Percentiles rank a stretch among this genome's conserved stretches.
Evolutionary conservation across 805 yeast species (phyloP).

Genomic region (Komagataella ulmi): DNA sequence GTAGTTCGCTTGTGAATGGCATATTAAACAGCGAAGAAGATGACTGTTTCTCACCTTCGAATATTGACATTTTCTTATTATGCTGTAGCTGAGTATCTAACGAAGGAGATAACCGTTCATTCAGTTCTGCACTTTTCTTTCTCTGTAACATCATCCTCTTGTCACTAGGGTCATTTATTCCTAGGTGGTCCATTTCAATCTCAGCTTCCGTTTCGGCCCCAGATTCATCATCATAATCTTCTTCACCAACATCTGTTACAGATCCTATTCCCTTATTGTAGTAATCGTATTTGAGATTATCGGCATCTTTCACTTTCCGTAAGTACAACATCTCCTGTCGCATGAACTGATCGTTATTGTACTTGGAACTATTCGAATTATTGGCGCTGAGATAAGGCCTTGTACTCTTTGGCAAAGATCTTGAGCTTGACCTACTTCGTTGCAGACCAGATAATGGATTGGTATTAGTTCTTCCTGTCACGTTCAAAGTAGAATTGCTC

Average conservation of each 20-base stretch:
- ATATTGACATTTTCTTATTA: not conserved
- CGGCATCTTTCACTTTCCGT: not conserved
- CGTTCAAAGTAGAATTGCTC: not conserved
- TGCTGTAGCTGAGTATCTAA: not conserved
- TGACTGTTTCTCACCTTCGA: constrained; percentile 2
- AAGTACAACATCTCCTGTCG: constrained; percentile 42
- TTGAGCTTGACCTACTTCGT: constrained; percentile 1
- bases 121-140: not conserved
- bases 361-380: constrained; percentile 10
- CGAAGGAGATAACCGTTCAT: not conserved
- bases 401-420: constrained; percentile 11
- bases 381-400: constrained; percentile 11
- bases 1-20: constrained; percentile 17
- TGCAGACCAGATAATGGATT: not conserved
- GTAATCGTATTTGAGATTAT: not conserved
- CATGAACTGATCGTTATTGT: constrained; percentile 24
- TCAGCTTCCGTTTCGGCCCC: constrained; percentile 3
- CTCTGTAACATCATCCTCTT: not conserved
- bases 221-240: constrained; percentile 3
- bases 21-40: not conserved
- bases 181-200: not conserved
- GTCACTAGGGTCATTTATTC: not conserved
- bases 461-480: not conserved
- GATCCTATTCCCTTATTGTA: not conserved
- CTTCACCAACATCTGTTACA: constrained; percentile 1